Conservation (phyloP, 2,329 filamentous ascomycete genomes). For the Pseudogymnoascus sp. region DNA sequence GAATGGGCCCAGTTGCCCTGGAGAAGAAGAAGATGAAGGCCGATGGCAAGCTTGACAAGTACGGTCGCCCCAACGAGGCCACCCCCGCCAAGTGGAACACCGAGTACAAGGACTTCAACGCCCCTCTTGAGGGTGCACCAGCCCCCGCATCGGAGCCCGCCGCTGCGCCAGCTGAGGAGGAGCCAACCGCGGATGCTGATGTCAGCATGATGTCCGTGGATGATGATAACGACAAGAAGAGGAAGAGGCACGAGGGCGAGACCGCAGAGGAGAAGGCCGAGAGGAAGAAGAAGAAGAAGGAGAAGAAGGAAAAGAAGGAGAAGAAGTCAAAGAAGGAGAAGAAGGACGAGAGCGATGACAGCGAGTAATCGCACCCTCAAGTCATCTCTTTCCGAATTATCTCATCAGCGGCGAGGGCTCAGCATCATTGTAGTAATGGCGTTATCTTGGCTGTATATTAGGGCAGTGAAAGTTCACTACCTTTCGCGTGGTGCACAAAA, state of each 20-base stretch:
- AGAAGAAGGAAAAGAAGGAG: constrained; percentile 46
- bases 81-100: constrained; percentile 90
- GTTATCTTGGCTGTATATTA: constrained; percentile 7
- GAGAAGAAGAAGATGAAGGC: constrained; percentile 99
- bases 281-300: constrained; percentile 44
- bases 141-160: constrained; percentile 34
- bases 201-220: constrained; percentile 44
- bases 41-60: constrained; percentile 97
- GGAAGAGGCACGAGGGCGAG: constrained; percentile 74
- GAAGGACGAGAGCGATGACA: constrained; percentile 34
- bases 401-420: constrained; percentile 6
- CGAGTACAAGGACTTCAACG: constrained; percentile 85
- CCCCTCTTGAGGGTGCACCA: constrained; percentile 37
- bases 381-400: constrained; percentile 8
- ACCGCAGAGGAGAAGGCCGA: constrained; percentile 57
- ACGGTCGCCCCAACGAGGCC: constrained; percentile 80
- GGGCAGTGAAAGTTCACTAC: constrained; percentile 9
- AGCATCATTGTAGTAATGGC: constrained; percentile 9
- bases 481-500: constrained; percentile 9
- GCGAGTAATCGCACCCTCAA: constrained; percentile 34
- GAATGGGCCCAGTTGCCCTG: constrained; percentile 80
- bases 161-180: constrained; percentile 29
- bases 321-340: constrained; percentile 34
- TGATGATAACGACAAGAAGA: constrained; percentile 62
- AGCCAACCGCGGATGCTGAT: constrained; percentile 33